Conservation (phyloP, 2,329 filamentous ascomycete genomes). For the Lojkania enalia region DNA sequence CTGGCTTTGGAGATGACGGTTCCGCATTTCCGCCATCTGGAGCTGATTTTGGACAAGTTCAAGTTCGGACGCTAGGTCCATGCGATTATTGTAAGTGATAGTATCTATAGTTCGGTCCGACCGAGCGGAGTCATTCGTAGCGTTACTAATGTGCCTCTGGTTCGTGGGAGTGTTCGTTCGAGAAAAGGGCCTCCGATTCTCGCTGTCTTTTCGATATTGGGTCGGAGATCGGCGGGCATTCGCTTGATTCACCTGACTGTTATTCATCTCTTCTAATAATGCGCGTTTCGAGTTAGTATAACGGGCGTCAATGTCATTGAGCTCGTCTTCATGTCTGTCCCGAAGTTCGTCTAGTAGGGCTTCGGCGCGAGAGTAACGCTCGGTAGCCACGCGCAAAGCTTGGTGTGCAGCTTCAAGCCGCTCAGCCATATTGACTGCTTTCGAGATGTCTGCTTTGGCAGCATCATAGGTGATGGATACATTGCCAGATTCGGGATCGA, state of each 20-base stretch:
- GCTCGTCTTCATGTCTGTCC: slow-evolving; percentile 70
- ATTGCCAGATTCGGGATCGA: slow-evolving; percentile 73
- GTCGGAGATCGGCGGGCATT: slow-evolving; percentile 66
- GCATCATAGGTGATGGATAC: slow-evolving; percentile 69
- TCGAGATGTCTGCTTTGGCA: slow-evolving; percentile 68
- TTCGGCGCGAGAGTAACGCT: slow-evolving; percentile 81
- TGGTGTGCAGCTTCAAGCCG: slow-evolving; percentile 89
- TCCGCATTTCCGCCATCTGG: slow-evolving; percentile 93
- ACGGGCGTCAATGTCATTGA: slow-evolving; percentile 65
- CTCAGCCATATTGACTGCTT: slow-evolving; percentile 74
- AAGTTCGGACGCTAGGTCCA: slow-evolving; percentile 87
- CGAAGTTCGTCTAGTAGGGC: slow-evolving; percentile 78
- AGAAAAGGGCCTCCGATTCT: slow-evolving; percentile 66
- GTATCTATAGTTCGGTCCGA: slow-evolving; percentile 87
- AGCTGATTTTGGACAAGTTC: slow-evolving; percentile 93
- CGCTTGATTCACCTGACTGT: slow-evolving; percentile 69
- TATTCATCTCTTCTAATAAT: slow-evolving; percentile 83
- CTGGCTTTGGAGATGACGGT: slow-evolving; percentile 87
- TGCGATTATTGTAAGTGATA: slow-evolving; percentile 79
- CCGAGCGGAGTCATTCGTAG: slow-evolving; percentile 73
- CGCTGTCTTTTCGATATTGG: slow-evolving; percentile 65
- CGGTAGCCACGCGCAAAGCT: slow-evolving; percentile 79
- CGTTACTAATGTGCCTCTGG: slow-evolving; percentile 68
- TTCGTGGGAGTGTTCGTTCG: slow-evolving; percentile 75
- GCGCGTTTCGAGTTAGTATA: slow-evolving; percentile 69